Evolutionary conservation across 2,329 filamentous ascomycete species (phyloP).

Genomic region (Clathrospora elynae): DNA sequence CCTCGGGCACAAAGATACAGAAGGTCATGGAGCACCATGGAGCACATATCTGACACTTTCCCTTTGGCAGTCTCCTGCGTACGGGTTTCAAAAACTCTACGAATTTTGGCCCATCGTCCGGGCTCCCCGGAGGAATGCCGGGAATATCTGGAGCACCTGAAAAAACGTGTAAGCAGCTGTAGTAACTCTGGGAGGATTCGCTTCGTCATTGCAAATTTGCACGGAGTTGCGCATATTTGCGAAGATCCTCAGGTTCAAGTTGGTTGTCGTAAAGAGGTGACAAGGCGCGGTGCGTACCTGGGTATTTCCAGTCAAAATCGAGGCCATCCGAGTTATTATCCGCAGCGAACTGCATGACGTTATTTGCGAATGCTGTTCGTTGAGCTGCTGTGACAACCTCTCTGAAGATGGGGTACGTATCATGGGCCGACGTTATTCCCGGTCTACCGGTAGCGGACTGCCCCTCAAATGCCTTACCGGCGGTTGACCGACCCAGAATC

Average conservation of each 20-base stretch:
- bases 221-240: no score
- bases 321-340: constrained; percentile 41
- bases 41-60: no score
- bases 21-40: no score
- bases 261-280: no score
- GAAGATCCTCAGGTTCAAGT: no score
- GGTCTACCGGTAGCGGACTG: constrained; percentile 14
- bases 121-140: constrained; percentile 39
- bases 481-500: constrained; percentile 23
- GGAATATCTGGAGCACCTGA: constrained; percentile 42
- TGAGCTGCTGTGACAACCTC: constrained; percentile 47
- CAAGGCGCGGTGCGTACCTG: constrained; percentile 5
- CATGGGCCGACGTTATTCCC: constrained; percentile 30
- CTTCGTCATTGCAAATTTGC: no score
- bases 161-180: no score
- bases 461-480: constrained; percentile 30
- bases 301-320: constrained; percentile 57
- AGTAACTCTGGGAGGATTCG: no score
- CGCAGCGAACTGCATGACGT: constrained; percentile 29
- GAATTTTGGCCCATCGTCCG: constrained; percentile 45
- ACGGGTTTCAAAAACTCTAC: constrained; percentile 33
- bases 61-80: not conserved
- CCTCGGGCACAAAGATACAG: no score
- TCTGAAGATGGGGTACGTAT: constrained; percentile 50
- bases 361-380: constrained; percentile 37